Conservation (phyloP, 2,329 filamentous ascomycete genomes). For the Epichloe scottii region DNA sequence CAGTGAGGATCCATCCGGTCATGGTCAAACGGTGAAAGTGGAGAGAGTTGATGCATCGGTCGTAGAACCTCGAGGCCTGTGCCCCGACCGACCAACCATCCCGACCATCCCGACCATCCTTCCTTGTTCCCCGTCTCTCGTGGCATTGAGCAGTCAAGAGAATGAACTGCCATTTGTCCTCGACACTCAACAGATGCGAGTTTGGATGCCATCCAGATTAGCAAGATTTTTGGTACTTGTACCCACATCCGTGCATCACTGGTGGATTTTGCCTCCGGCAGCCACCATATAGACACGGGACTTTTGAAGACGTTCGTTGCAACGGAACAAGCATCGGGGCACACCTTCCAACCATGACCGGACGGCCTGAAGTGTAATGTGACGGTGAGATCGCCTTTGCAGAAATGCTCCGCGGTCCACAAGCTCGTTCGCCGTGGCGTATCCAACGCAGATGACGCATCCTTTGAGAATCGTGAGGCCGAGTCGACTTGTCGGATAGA, state of each 20-base stretch:
- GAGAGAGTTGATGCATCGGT: slow-evolving; percentile 13
- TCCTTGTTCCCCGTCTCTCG: background rate
- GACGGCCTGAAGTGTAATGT: background rate
- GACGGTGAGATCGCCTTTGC: slow-evolving; percentile 5
- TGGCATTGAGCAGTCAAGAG: background rate
- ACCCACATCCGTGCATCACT: background rate
- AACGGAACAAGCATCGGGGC: background rate
- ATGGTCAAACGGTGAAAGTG: slow-evolving; percentile 11
- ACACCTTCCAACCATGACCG: background rate
- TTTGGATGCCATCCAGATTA: background rate
- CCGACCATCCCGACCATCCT: background rate
- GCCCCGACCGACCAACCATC: slow-evolving; percentile 4
- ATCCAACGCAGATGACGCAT: too few relatives aligned
- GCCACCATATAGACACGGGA: background rate
- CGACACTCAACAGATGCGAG: background rate
- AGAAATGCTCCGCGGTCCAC: slow-evolving; percentile 6
- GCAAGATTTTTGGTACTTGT: background rate
- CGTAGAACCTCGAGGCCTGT: slow-evolving; percentile 9
- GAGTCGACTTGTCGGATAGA: too few relatives aligned
- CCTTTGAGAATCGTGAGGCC: too few relatives aligned
- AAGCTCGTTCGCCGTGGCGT: background rate
- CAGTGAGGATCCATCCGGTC: slow-evolving; percentile 10
- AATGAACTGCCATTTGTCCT: too few relatives aligned
- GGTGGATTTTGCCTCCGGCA: background rate
- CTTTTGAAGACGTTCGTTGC: background rate